phyloP scores from a whole-genome alignment of 2,329 filamentous ascomycete species.

The Fusarium circinatum region DNA sequence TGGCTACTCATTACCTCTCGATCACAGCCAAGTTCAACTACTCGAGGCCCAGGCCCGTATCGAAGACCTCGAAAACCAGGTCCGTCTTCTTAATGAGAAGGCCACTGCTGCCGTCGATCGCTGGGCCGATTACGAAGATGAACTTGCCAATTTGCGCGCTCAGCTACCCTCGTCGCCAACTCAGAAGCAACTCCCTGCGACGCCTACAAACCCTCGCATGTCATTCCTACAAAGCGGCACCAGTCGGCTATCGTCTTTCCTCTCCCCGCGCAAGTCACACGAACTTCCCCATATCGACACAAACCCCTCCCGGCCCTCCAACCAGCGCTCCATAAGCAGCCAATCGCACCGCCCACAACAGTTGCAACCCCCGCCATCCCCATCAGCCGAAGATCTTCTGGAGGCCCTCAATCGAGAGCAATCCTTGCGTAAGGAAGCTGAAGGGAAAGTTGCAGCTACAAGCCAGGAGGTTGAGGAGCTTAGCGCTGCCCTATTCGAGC shows the following conservation, averaged over 20 bases:
- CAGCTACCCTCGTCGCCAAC: slow-evolving; percentile 41
- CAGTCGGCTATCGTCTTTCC: slow-evolving; percentile 57
- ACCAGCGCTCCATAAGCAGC: slow-evolving; percentile 31
- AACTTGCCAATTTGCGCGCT: slow-evolving; percentile 70
- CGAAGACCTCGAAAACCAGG: slow-evolving; percentile 75
- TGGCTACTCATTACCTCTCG: slow-evolving; percentile 54
- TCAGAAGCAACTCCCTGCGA: slow-evolving; percentile 38
- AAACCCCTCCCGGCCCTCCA: slow-evolving; percentile 20
- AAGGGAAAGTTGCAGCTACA: slow-evolving; percentile 73
- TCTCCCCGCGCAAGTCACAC: slow-evolving; percentile 60
- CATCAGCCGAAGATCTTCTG: slow-evolving; percentile 63
- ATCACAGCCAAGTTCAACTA: slow-evolving; percentile 56
- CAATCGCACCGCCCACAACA: slow-evolving; percentile 26
- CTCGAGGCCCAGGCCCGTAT: slow-evolving; percentile 69
- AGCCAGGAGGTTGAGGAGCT: slow-evolving; percentile 81
- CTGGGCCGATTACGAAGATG: slow-evolving; percentile 84
- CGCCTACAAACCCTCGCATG: slow-evolving; percentile 47
- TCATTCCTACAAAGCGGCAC: slow-evolving; percentile 60
- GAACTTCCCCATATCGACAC: slow-evolving; percentile 39
- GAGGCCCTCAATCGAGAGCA: slow-evolving; percentile 74
- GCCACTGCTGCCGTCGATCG: slow-evolving; percentile 71
- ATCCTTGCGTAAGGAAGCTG: slow-evolving; percentile 72
- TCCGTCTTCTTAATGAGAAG: slow-evolving; percentile 76
- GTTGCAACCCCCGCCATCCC: slow-evolving; percentile 31
- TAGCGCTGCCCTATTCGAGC: slow-evolving; percentile 78